phyloP scores from a whole-genome alignment of 306 rosid species.

The Vigna reflexopilosa region DNA sequence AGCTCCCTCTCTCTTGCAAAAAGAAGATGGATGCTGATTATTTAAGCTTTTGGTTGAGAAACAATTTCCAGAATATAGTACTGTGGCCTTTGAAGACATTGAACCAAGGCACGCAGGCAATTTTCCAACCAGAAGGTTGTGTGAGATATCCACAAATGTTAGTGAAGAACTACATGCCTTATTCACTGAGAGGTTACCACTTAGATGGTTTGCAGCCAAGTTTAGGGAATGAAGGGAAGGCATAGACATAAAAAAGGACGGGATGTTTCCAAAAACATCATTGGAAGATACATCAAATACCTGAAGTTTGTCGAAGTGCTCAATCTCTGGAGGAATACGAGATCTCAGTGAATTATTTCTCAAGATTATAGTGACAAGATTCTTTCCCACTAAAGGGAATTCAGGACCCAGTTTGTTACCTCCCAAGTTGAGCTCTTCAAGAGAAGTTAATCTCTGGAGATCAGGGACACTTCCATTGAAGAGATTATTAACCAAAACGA shows the following conservation, averaged over 20 bases:
- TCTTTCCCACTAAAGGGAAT: constrained; percentile 63
- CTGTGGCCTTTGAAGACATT: constrained; percentile 53
- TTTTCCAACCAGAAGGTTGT: constrained; percentile 76
- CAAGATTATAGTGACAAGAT: constrained; percentile 57
- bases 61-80: constrained; percentile 76
- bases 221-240: constrained; percentile 68
- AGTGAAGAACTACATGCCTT: constrained; percentile 62
- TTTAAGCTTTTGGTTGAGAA: constrained; percentile 56
- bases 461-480: constrained; percentile 85
- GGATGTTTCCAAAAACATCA: constrained; percentile 65
- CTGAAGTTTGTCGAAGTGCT: constrained; percentile 56
- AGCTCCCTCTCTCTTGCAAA: constrained; percentile 77
- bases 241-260: constrained; percentile 63
- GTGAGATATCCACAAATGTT: constrained; percentile 72
- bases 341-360: constrained; percentile 75
- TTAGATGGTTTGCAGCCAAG: constrained; percentile 70
- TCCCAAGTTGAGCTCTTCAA: constrained; percentile 74
- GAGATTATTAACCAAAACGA: constrained; percentile 72
- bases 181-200: constrained; percentile 62
- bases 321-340: constrained; percentile 52
- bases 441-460: constrained; percentile 54
- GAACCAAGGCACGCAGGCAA: constrained; percentile 78
- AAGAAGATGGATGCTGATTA: constrained; percentile 60
- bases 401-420: constrained; percentile 70
- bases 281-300: constrained; percentile 74